These are phyloP conservation scores for Nannizziopsis arthrosporioides DNA, from an alignment of 2,329 filamentous ascomycete genomes.

Conservation along the genomic window DNA sequence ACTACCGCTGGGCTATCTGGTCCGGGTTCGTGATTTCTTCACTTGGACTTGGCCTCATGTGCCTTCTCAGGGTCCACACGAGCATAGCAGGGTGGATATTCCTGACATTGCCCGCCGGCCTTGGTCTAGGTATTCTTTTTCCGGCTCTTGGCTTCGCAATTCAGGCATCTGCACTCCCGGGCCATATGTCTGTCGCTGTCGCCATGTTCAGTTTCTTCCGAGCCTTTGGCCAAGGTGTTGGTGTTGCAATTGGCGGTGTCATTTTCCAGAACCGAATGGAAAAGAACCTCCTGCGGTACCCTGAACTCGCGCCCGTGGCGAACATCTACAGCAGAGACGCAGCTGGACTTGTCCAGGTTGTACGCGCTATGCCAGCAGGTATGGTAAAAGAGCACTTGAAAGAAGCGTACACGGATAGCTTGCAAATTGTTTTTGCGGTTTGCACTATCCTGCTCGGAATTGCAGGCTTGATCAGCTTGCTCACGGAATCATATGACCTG, in stretches of 20 bases:
- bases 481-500: conserved; percentile 42
- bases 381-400: conserved; percentile 35
- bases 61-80: conserved; percentile 32
- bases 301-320: conserved; percentile 39
- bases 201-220: conserved; percentile 58
- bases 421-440: conserved; percentile 47
- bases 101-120: conserved; percentile 47
- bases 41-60: conserved; percentile 44
- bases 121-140: conserved; percentile 55
- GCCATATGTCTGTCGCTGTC: conserved; percentile 49
- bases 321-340: conserved; percentile 45
- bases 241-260: conserved; percentile 55
- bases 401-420: conserved; percentile 43
- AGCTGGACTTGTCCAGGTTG: conserved; percentile 47
- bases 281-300: conserved; percentile 39
- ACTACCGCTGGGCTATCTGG: conserved; percentile 52
- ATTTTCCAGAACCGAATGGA: conserved; percentile 57
- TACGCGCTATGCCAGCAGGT: conserved; percentile 42
- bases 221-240: conserved; percentile 52
- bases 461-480: conserved; percentile 41
- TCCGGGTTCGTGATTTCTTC: conserved; percentile 50
- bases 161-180: conserved; percentile 48
- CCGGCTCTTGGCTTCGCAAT: conserved; percentile 52
- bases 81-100: conserved; percentile 47
- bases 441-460: conserved; percentile 43